Conservation (phyloP, 108 stramenopile species). For the Nitzschia palea region DNA sequence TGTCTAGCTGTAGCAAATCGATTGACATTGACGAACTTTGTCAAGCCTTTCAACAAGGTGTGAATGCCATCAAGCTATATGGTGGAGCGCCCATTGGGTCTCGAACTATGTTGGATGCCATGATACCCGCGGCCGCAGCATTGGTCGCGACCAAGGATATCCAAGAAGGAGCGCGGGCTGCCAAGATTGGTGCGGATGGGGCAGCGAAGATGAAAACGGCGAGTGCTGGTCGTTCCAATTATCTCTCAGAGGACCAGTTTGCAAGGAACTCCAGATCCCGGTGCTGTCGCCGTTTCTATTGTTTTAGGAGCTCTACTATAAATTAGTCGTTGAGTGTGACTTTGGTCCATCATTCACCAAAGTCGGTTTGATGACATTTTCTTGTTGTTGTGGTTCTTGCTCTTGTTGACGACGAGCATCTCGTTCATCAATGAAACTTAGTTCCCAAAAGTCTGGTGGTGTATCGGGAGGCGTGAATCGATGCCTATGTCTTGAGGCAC, state of each 20-base stretch:
- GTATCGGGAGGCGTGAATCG: slow-evolving; percentile 31
- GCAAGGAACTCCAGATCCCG: slow-evolving; percentile 94
- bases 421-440: slow-evolving; percentile 32
- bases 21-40: slow-evolving; percentile 57
- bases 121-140: slow-evolving; percentile 75
- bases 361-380: neutral
- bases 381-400: neutral
- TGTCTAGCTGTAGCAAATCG: slow-evolving; percentile 22
- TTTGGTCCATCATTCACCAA: neutral
- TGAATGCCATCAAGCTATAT: slow-evolving; percentile 86
- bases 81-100: slow-evolving; percentile 92
- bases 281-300: slow-evolving; percentile 91
- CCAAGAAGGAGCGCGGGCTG: slow-evolving; percentile 60
- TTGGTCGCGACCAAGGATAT: slow-evolving; percentile 37
- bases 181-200: slow-evolving; percentile 81
- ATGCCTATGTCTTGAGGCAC: slow-evolving; percentile 19
- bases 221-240: slow-evolving; percentile 93
- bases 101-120: slow-evolving; percentile 97
- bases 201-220: slow-evolving; percentile 89
- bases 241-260: slow-evolving; percentile 77
- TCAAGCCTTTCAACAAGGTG: slow-evolving; percentile 79
- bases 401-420: slow-evolving; percentile 1
- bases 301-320: slow-evolving; percentile 72
- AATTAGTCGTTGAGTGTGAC: neutral
- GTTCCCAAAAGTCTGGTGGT: slow-evolving; percentile 33